Base-by-base conservation (phyloP, 768 basidiomycete genomes). In the Pholiota conissans region DNA sequence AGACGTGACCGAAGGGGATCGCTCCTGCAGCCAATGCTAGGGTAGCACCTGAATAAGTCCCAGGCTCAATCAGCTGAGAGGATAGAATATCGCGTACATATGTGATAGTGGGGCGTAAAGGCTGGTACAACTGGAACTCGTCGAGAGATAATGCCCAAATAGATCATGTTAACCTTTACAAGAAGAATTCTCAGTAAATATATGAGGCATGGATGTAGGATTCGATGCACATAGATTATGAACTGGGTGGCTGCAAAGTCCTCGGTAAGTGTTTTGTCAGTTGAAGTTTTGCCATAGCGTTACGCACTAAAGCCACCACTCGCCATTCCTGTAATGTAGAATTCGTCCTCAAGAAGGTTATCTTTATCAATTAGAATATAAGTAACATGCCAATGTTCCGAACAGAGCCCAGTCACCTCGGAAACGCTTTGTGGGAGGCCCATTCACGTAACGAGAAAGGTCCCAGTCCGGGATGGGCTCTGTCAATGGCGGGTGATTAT, bases 321-420 rank as follows among this genome's bases (percentile, higher is more conserved):
- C 5, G 78, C 69, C 81, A 81, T 84, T 11, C 81, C 75, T 0
- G 84, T 85, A 54, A 86, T 75, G 62, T 85, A 86, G 50, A 52
- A 52, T 40, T 40, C n/a, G 18, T 40, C 39, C 7, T 40, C 18
- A 7, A 16, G 40, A 24, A 42, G 40, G 22, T 42, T 42, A 42
- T 42, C 40, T 42, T 20, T 42, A 24, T 42, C 22, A 20, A 8
- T 8, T 42, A 18, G 20, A 18, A 42, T 20, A 5, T 7, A 22
- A 5, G 11, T 42, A 11, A 4, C 20, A 42, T 10, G 40, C 5
- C 40, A 10, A 8, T 5, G 7, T 6, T 6, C 30, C 30, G 30
- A 13, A 20, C 5, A 24, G 40, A 20, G 22, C 4, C 20, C 20
- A 20, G 18, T 42, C 10, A 42, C 40, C 40, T 42, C 40, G 20